phyloP scores from a whole-genome alignment of 177 flowering plant species.

The Vitis hybrid region DNA sequence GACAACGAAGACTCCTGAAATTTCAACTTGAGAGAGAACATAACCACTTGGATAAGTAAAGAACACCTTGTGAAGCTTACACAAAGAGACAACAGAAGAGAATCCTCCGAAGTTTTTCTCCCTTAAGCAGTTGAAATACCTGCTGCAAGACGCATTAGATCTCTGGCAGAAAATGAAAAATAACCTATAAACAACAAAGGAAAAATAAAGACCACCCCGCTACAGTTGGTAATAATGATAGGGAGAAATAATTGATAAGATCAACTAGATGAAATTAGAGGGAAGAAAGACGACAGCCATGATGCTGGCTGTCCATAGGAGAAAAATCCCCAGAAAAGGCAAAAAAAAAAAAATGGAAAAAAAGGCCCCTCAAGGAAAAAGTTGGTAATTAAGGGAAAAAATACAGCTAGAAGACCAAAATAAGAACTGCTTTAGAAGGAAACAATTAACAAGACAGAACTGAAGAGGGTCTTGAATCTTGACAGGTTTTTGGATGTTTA shows the following conservation, averaged over 20 bases:
- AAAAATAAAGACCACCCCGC: background rate
- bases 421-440: background rate
- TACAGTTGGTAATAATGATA: conserved; percentile 1
- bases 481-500: conserved; percentile 1
- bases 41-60: background rate
- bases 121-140: conserved; percentile 18
- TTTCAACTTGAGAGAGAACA: background rate
- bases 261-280: conserved; percentile 9
- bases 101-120: background rate
- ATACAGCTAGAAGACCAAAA: background rate
- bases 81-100: conserved; percentile 12
- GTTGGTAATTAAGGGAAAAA: background rate
- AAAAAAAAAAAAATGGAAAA: conserved; percentile 4
- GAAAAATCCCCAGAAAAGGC: conserved; percentile 12
- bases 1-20: background rate
- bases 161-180: conserved; percentile 7
- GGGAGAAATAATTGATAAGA: conserved; percentile 4
- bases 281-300: conserved; percentile 14
- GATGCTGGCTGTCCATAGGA: background rate
- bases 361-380: conserved; percentile 10
- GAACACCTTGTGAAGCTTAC: background rate
- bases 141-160: conserved; percentile 11
- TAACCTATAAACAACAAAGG: conserved; percentile 3
- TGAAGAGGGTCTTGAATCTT: background rate
- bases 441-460: background rate